Evolutionary conservation across 73 alveolate genomes (phyloP).

Genomic region (Blepharisma stoltei): DNA sequence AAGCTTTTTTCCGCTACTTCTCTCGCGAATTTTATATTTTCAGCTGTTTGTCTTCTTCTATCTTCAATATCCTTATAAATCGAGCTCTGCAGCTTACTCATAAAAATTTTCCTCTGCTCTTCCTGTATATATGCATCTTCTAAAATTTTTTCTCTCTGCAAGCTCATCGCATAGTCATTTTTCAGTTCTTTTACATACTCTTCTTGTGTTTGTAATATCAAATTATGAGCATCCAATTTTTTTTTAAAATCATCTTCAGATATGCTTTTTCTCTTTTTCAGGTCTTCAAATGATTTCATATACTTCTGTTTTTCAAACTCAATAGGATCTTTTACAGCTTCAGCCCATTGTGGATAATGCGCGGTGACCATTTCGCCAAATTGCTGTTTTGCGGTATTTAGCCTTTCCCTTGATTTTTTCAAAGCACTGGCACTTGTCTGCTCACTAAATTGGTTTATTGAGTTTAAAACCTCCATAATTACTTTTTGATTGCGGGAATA

Average conservation of each 20-base stretch:
- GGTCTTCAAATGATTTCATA: neutral
- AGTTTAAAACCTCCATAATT: neutral
- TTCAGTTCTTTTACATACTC: neutral
- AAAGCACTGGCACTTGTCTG: neutral
- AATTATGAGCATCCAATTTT: neutral
- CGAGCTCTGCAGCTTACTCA: neutral
- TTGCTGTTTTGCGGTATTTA: neutral
- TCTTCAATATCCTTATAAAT: no score
- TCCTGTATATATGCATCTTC: neutral
- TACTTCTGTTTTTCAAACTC: neutral
- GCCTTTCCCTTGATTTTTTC: neutral
- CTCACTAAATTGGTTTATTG: neutral
- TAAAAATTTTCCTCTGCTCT: neutral
- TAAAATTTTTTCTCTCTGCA: conserved; percentile 10
- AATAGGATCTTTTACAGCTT: conserved; percentile 6
- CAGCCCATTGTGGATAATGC: conserved; percentile 3
- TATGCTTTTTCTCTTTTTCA: neutral
- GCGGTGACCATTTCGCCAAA: neutral
- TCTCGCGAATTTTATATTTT: no score
- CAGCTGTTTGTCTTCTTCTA: no score
- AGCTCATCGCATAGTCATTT: neutral
- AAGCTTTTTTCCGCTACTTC: no score
- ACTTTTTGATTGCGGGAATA: conserved; percentile 17
- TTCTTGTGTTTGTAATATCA: neutral
- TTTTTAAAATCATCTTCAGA: neutral